Base-by-base conservation (phyloP, 257 asterid genomes). In the Lycium barbarum region DNA sequence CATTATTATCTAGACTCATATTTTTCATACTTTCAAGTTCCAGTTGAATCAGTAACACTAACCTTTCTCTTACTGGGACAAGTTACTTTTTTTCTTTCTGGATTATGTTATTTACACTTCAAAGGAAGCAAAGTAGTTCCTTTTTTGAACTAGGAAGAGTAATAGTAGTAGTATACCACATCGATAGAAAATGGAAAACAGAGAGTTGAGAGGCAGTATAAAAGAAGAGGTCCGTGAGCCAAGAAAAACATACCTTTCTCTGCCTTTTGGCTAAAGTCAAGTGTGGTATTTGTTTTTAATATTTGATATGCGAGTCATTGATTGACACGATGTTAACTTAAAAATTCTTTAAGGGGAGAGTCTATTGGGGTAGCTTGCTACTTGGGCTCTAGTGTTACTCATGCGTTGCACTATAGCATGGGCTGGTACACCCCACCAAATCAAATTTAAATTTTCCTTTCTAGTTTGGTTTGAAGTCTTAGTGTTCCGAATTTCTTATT, bases 231-330 rank as follows among this genome's bases (percentile, higher is more conserved):
- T 8, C 10, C 15, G 9, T 0, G 2, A 2, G 2, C 4, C 0
- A 65, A 10, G 6, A 0, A 7, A 74, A 22, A 0, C 87, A 89
- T 89, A 89, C 88, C 88, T 87, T 89, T 89, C 89, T 87, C 88
- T 87, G 88, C 88, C 90, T 87, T 89, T 87, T 87, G 89, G 91
- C 88, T 89, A 89, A 89, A 88, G 83, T 89, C 88, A 89, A 89
- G 91, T 89, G 90, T 87, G 87, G 89, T 83, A 89, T 87, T 87
- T 89, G 89, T 87, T 87, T 47, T 74, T 74, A 74, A 47, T 74
- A 49, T 74, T 2, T 74, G 62, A 74, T 74, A 74, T 49, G 81
- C 49, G 62, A 0, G 7, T 1, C 22, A 74, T 74, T 2, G 81
- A 1, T 0, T 3, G 82, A 84, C 85, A 82, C 65, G 88, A 88